These are phyloP conservation scores for Xylariaceae sp. DNA, from an alignment of 2,329 filamentous ascomycete species.

Conservation along the genomic window DNA sequence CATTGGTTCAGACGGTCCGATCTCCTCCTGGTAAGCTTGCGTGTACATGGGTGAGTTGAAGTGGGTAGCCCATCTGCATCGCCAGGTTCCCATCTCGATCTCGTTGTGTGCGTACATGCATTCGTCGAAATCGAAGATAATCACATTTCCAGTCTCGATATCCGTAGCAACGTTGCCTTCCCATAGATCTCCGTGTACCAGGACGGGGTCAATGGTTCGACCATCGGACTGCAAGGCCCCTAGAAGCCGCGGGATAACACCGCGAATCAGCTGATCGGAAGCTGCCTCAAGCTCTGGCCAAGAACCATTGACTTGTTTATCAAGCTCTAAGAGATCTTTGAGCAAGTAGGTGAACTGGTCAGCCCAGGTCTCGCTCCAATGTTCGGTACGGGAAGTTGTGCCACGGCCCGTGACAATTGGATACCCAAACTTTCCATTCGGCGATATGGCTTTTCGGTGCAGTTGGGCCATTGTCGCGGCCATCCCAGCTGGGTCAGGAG, in stretches of 20 bases:
- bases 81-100: constrained; percentile 15
- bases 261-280: constrained; percentile 7
- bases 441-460: constrained; percentile 7
- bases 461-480: constrained; percentile 9
- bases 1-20: constrained; percentile 11
- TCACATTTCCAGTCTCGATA: constrained; percentile 6
- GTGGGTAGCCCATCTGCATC: constrained; percentile 10
- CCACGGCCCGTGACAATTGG: constrained; percentile 9
- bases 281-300: constrained; percentile 13
- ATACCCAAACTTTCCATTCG: constrained; percentile 15
- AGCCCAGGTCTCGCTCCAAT: constrained; percentile 15
- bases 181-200: constrained; percentile 14
- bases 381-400: constrained; percentile 4
- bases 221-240: constrained; percentile 10
- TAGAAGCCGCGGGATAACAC: constrained; percentile 12
- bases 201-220: constrained; percentile 4
- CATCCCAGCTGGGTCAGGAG: constrained; percentile 10
- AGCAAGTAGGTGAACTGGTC: constrained; percentile 16
- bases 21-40: constrained; percentile 6
- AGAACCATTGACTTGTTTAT: constrained; percentile 17
- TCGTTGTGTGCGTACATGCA: constrained; percentile 16
- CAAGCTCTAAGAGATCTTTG: constrained; percentile 15
- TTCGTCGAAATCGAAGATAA: constrained; percentile 13
- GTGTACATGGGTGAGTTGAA: constrained; percentile 13
- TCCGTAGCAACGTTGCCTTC: constrained; percentile 9